Percentiles rank a stretch among this genome's conserved stretches.
Evolutionary conservation across 1,139 yeast species (phyloP).

Genomic region (Suhomyces anneliseae): DNA sequence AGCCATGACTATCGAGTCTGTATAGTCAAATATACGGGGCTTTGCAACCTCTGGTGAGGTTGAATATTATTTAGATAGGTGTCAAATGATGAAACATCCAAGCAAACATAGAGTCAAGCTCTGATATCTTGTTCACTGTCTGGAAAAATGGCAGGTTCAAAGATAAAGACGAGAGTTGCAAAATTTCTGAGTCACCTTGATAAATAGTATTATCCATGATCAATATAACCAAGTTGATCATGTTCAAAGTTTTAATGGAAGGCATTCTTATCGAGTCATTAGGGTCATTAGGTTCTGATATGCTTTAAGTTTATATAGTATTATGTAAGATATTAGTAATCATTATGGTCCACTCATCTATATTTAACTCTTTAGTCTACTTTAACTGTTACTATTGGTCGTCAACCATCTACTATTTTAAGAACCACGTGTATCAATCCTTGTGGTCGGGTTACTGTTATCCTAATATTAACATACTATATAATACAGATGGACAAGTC

Average conservation of each 20-base stretch:
- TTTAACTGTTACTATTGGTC: no score
- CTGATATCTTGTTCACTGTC: constrained; percentile 51
- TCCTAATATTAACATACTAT: constrained; percentile 1
- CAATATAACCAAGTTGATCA: no score
- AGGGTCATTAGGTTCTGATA: neutral
- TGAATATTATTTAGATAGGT: constrained; percentile 21
- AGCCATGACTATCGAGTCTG: constrained; percentile 27
- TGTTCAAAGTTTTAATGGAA: no score
- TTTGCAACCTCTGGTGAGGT: constrained; percentile 29
- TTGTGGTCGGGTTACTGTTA: no score
- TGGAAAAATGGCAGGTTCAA: constrained; percentile 48
- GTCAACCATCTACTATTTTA: no score
- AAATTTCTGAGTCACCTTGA: constrained; percentile 14
- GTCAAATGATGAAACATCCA: constrained; percentile 67
- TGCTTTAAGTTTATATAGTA: no score
- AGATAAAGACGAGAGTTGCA: constrained; percentile 46
- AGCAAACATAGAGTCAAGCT: constrained; percentile 93
- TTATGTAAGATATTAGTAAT: neutral
- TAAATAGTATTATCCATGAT: constrained; percentile 3
- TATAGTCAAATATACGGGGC: constrained; percentile 76
- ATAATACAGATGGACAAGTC: constrained; percentile 9
- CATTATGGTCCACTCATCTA: no score
- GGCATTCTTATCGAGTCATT: neutral
- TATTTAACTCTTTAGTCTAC: no score
- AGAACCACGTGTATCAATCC: no score